Base-by-base conservation (phyloP, 2,329 filamentous ascomycete genomes). In the Leptographium lundbergii region DNA sequence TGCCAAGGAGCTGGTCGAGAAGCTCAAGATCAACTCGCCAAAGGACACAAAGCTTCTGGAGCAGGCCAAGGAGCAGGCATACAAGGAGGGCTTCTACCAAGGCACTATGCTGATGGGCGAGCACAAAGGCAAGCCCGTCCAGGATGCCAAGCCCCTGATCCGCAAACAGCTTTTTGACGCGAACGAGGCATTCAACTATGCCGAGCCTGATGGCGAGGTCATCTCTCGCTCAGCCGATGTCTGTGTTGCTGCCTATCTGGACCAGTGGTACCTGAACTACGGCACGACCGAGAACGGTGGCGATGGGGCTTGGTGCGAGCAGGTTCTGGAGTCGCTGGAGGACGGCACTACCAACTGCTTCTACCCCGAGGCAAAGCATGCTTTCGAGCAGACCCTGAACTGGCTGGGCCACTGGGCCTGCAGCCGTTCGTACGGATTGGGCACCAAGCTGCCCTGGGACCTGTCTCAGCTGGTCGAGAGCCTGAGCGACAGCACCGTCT, bases 221-320 rank as follows among this genome's bases (percentile, higher is more conserved):
- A 84, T 95, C 61, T 92, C 87, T 69, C 82, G 94, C 72, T 95
- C 89, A 66, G 61, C 51, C 32, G 61, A 65, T 50, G 57, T 60
- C 45, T 97, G 94, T 70, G 91, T 96, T 60, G 92, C 94, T 61
- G 88, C 91, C 34, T 85, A 92, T 65, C 85, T 97, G 69, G 92
- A 96, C 67, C 94, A 99, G 74, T 99, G 94, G 91, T 99, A 95
- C 75, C 78, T 99, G 67, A 92, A 96, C 74, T 99, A 99, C 68
- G 63, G 56, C 48, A 57, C 56, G 22, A 52, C 56, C 11, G 63
- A 64, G 60, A 64, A 64, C 57, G 63, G 63, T 27, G 94, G 94
- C 62, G 88, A 91, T 73, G 89, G 89, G 51, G 81, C 86, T 56
- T 97, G 94, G 94, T 88, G 88, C 69, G 75, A 88, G 63, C 78